Evolutionary conservation across 2,329 filamentous ascomycete genomes (phyloP), one percentile per base, ranked within the genome.

Genomic region (Fusarium udum): DNA sequence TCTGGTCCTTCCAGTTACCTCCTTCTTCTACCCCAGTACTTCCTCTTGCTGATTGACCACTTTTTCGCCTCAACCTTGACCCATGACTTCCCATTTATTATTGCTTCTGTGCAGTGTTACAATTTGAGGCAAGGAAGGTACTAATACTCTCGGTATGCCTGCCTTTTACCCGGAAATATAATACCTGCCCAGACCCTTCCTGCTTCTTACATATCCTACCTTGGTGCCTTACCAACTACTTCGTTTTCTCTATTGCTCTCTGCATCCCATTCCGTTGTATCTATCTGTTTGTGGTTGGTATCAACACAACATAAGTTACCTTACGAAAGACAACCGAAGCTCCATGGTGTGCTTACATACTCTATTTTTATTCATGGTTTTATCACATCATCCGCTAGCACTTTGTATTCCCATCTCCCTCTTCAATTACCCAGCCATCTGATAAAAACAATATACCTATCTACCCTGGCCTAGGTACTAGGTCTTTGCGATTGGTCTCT

Each of bases 81-180:
- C 63, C 51, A 67, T 56, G 48, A 59, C 56, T 46, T 72, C 42
- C 46, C 42, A 56, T 65, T 42, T 40, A 57, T 74, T 56, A 65
- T 74, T 64, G 58, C 51, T 61, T 73, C 58, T 51, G 61, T 48
- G 59, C 51, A 42, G 40, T 22, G 55, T 42, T 60, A 20, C 60
- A 36, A 43, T 42, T 24, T 32, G 34, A 55, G 24, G 36, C 11
- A 40, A 53, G 51, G 51, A 24, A 55, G 4, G 32, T 37, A 36
- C 42, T 28, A 36, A 49, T 34, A 36, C 32, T 51, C 42, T 51
- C 12, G 18, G 55, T 48, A 58, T 56, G 36, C 31, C 48, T 64
- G 43, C 51, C 28, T 52, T 64, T 37, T 31, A 14, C 14, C 52
- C 31, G 20, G 45, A 49, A 46, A 64, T 73, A 75, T 69, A 69